Conservation (phyloP, 2,329 filamentous ascomycete species). For the Phialemoniopsis sp. region DNA sequence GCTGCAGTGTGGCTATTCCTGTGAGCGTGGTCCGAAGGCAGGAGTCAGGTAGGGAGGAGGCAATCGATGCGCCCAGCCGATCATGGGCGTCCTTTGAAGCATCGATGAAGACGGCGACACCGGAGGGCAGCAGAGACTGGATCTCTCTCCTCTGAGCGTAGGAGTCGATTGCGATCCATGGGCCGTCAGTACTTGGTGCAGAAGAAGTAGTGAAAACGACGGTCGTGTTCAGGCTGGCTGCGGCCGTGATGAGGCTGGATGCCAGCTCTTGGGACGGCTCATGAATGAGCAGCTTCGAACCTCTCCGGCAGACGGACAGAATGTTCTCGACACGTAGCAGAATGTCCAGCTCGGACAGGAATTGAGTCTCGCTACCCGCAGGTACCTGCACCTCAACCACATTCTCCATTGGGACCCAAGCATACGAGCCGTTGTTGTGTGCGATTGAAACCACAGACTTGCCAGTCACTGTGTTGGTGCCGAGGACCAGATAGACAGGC, state of each 20-base stretch:
- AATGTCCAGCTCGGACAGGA: background rate
- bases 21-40: conserved; percentile 1
- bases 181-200: background rate
- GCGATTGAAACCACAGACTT: background rate
- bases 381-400: background rate
- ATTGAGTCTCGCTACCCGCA: background rate
- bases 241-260: background rate
- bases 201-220: conserved; percentile 1
- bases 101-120: background rate
- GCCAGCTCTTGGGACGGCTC: conserved; percentile 1
- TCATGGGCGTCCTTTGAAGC: background rate
- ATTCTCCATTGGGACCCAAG: background rate
- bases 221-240: background rate
- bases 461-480: background rate
- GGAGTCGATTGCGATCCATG: background rate
- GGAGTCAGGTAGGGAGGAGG: conserved; percentile 1
- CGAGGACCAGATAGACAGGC: conserved; percentile 1
- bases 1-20: background rate
- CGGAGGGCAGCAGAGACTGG: background rate
- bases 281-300: background rate
- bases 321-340: conserved; percentile 1
- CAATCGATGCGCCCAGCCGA: conserved; percentile 1
- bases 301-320: conserved; percentile 1
- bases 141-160: conserved; percentile 1
- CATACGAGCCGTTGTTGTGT: background rate